Evolutionary conservation across 192 early-diverging fungal genomes (phyloP), one percentile per base, ranked within the genome.

Genomic region (Coemansia sp.): DNA sequence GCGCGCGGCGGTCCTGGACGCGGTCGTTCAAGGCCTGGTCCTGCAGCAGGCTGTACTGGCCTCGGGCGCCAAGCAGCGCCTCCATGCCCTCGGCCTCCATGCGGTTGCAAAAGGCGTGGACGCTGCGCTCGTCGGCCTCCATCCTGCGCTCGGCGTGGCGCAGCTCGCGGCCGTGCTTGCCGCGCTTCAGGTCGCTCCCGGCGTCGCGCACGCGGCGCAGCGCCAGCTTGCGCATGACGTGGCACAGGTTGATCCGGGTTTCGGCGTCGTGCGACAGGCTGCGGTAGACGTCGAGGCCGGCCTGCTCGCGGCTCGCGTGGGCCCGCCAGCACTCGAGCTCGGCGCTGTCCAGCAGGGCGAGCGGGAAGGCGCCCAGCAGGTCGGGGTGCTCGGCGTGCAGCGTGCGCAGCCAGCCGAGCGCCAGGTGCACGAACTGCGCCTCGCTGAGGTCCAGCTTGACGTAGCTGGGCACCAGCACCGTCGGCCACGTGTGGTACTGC

Each of bases 401-500:
- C 19, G 66, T 56, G 53, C 73, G 70, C 66, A 81, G 76, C 78
- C 78, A 81, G 17, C 63, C 62, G 43, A 81, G 47, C 19, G 78
- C 61, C 65, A 81, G 38, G 19, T 60, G 49, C 41, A 81, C 62
- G 56, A 81, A 81, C 66, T 69, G 73, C 70, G 75, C 78, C 60
- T 81, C 72, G 62, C 59, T 66, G 31, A 76, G 59, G 25, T 76
- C 54, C 49, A 62, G 60, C 47, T 86, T 86, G 25, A 90, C 86
- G 36, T 89, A 84, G 67, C 72, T 83, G 0, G 89, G 89, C 19
- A 89, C 84, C 51, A 90, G 70, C 24, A 91, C 62, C 19, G 89
- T 58, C 4, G 91, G 77, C 70, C 91, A 95, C 60, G 91, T 93
- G 68, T 97, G 93, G 31, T 92, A 74, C 68, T 98, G 95, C 8